These are phyloP conservation scores for Hypoxylon sp. DNA, from an alignment of 2,329 filamentous ascomycete genomes.

Conservation along the genomic window DNA sequence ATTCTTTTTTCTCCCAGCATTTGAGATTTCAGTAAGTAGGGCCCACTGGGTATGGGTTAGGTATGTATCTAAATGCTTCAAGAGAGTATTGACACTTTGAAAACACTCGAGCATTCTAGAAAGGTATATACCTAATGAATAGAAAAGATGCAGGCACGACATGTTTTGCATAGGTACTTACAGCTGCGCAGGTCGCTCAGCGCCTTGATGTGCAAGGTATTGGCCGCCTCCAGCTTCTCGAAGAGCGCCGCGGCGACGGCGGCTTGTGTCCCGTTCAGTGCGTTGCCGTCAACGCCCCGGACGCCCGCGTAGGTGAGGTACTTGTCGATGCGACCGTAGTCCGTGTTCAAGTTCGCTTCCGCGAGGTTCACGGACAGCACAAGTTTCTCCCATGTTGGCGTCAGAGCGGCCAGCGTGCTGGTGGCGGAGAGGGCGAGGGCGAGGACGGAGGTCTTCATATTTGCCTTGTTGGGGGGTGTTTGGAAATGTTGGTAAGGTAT, in stretches of 20 bases:
- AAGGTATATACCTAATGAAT: no score
- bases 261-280: constrained; percentile 25
- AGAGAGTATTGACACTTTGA: no score
- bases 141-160: no score
- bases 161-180: no score
- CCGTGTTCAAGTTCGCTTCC: constrained; percentile 29
- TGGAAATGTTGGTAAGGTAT: not conserved
- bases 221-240: constrained; percentile 21
- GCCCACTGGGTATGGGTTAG: no score
- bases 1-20: no score
- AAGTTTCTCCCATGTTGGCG: constrained; percentile 23
- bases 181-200: constrained; percentile 29
- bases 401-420: constrained; percentile 5
- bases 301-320: constrained; percentile 14
- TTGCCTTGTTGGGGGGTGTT: not conserved
- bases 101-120: no score
- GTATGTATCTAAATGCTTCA: no score
- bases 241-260: constrained; percentile 16
- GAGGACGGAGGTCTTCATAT: constrained; percentile 14
- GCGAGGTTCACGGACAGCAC: constrained; percentile 20
- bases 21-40: no score
- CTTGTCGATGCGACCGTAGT: constrained; percentile 22
- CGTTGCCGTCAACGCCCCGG: constrained; percentile 24
- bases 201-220: constrained; percentile 29
- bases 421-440: not conserved